Evolutionary conservation across 345 rosid species (phyloP), one percentile per base, ranked within the genome.

Genomic region (Eucalyptus erythrocorys): DNA sequence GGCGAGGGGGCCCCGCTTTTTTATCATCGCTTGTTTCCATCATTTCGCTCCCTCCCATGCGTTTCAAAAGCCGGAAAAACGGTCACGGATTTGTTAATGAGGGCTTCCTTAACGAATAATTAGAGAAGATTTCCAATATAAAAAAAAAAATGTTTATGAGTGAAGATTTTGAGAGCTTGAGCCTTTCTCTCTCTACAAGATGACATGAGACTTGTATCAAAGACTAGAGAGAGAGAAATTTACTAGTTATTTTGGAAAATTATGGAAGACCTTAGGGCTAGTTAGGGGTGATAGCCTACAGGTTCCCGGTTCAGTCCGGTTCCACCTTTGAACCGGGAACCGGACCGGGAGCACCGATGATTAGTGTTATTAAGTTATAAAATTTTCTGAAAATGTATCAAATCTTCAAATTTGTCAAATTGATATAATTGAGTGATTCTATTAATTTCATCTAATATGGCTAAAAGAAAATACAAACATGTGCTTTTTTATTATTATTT

Each of bases 401-500:
- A 51, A 51, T 51, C 26, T 5, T 7, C 7, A 1, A 51, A 51
- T 0, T 19, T 51, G 5, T 51, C 57, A 51, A 51, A 19, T 19
- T 51, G 0, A 51, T 51, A 51, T 51, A 51, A 51, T 51, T 21
- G 10, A 51, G 5, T 21, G 5, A 8, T 51, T 51, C 0, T 4
- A 51, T 51, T 21, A 51, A 1, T 51, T 51, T 19, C 24, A 51
- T 51, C 55, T 51, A 51, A 51, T 51, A 51, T 51, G 22, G 4
- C 2, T 51, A 51, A 51, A 0, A 0, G 24, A 51, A 51, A 51
- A 19, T 51, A 51, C 55, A 50, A 1, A 7, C 0, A 6, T 2
- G 19, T 15, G 3, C 5, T 51, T 7, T 51, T 51, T 51, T 7
- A 6, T 48, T 11, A 19, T 51, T 19, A 51, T 4, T 51, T 19